phyloP scores from a whole-genome alignment of 805 yeast genomes.

The Dipodascopsis uninucleata region DNA sequence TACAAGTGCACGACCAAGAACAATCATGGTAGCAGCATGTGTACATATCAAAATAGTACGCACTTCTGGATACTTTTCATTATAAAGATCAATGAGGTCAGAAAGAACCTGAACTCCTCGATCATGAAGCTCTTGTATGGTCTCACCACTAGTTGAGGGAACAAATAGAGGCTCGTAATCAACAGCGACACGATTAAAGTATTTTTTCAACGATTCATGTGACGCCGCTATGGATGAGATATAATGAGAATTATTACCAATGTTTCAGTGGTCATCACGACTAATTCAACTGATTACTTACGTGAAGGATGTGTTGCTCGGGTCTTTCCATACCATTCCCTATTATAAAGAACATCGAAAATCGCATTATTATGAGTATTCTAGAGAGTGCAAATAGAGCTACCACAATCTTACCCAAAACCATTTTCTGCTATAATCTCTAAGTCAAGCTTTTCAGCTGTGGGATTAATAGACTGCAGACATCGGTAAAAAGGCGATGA shows the following conservation, averaged over 20 bases:
- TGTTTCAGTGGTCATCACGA: too few species aligned
- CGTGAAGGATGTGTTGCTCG: conserved; percentile 64
- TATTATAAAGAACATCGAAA: neutral
- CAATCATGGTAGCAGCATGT: conserved; percentile 92
- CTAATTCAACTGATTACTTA: conserved; percentile 15
- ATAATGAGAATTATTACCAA: too few species aligned
- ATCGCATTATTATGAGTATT: neutral
- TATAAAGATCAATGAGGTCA: conserved; percentile 55
- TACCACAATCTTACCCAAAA: conserved; percentile 47
- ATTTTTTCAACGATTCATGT: conserved; percentile 45
- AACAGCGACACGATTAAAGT: conserved; percentile 49
- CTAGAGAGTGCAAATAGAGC: neutral
- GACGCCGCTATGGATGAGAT: too few species aligned
- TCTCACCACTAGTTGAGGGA: conserved; percentile 71
- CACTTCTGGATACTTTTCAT: conserved; percentile 53
- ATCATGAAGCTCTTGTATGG: conserved; percentile 60
- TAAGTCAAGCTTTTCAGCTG: conserved; percentile 55
- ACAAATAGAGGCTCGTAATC: conserved; percentile 54
- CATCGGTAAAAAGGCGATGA: conserved; percentile 89
- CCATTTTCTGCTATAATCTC: conserved; percentile 73
- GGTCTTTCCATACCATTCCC: conserved; percentile 79
- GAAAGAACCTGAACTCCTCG: conserved; percentile 58
- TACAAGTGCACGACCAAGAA: conserved; percentile 73
- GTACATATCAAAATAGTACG: conserved; percentile 69
- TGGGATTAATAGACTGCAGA: conserved; percentile 72